A percentile compares a stretch with the other conserved stretches of the same genome.
These are phyloP conservation scores for Avena sativa DNA, from an alignment of 176 grass and related monocot genomes.

Conservation along the genomic window DNA sequence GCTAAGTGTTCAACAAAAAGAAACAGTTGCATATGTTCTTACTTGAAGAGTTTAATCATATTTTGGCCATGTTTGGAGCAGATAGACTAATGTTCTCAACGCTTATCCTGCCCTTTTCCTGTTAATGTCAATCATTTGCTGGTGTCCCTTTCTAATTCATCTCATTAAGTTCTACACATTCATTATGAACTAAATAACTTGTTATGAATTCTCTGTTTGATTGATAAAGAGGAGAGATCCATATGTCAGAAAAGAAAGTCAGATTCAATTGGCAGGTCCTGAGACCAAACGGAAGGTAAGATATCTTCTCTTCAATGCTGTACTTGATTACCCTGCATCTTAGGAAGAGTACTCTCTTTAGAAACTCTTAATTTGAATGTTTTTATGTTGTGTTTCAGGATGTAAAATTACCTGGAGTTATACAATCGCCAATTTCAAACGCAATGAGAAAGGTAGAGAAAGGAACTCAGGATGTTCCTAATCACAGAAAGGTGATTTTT, in stretches of 20 bases:
- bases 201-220: constrained; percentile 79
- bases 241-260: constrained; percentile 74
- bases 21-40: constrained; percentile 17
- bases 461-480: constrained; percentile 60
- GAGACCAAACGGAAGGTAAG: constrained; percentile 83
- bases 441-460: constrained; percentile 84
- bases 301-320: constrained; percentile 6
- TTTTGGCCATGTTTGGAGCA: constrained; percentile 29
- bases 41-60: constrained; percentile 27
- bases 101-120: neutral
- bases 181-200: constrained; percentile 27
- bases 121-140: constrained; percentile 30
- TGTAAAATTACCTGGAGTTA: constrained; percentile 68
- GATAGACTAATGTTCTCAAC: constrained; percentile 27
- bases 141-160: constrained; percentile 39
- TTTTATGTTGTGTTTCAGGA: constrained; percentile 63
- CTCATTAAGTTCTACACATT: constrained; percentile 12
- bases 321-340: constrained; percentile 22
- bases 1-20: constrained; percentile 23
- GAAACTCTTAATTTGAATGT: constrained; percentile 29
- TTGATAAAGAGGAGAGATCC: constrained; percentile 79
- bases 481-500: constrained; percentile 75
- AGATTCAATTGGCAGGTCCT: constrained; percentile 65
- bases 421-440: constrained; percentile 76
- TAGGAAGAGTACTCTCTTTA: neutral